Conservation (phyloP, 768 basidiomycete genomes). For the Zangia roseola region DNA sequence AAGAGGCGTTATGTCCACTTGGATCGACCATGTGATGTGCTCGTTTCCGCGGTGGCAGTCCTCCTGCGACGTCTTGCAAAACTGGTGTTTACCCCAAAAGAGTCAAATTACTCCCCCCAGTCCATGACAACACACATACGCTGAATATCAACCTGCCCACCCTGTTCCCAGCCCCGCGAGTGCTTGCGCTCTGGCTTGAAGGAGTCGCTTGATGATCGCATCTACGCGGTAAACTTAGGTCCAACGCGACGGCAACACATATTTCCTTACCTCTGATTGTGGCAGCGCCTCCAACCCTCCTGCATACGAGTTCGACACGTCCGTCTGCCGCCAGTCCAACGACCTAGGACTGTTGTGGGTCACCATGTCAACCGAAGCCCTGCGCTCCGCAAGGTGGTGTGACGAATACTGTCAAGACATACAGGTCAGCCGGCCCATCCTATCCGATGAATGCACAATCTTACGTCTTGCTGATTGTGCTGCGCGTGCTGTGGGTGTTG, state of each 20-base stretch:
- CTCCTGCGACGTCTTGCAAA: constrained; percentile 49
- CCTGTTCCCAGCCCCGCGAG: constrained; percentile 61
- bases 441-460: constrained; percentile 18
- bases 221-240: constrained; percentile 34
- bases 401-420: constrained; percentile 29
- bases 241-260: constrained; percentile 13
- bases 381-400: constrained; percentile 33
- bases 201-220: constrained; percentile 39
- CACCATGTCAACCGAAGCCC: constrained; percentile 33
- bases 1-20: constrained; percentile 47
- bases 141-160: constrained; percentile 34
- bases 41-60: constrained; percentile 57
- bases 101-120: constrained; percentile 6
- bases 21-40: constrained; percentile 63
- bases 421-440: constrained; percentile 18
- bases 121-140: constrained; percentile 22
- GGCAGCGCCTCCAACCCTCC: constrained; percentile 31
- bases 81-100: constrained; percentile 14
- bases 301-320: constrained; percentile 30
- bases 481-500: constrained; percentile 30
- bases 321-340: constrained; percentile 34
- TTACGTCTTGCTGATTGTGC: constrained; percentile 35
- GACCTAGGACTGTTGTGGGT: constrained; percentile 34
- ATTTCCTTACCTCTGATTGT: constrained; percentile 32
- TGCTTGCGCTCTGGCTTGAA: constrained; percentile 53